Evolutionary conservation across 305 asterid genomes (phyloP), one percentile per base, ranked within the genome.

Genomic region (Rubia balearica): DNA sequence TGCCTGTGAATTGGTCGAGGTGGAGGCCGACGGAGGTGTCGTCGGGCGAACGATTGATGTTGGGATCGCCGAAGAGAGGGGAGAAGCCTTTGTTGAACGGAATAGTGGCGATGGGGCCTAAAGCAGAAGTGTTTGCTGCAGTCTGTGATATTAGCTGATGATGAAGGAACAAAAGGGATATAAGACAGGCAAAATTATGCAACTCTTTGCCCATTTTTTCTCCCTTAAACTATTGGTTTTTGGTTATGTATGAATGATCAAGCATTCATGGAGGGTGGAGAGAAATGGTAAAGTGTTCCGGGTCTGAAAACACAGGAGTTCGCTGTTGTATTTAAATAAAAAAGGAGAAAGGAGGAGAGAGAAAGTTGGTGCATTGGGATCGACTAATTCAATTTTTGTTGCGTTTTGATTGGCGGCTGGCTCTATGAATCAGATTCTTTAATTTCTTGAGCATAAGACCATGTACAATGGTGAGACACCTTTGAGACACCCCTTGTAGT

Each of bases 1-100:
- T 83, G 80, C 98, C 98, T 83, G 98, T 82, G 72, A 72, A 79
- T 41, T 83, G 87, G 77, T 89, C 86, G 81, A 92, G 96, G 74
- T 87, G 95, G 66, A 92, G 86, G 19, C 78, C 81, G 69, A 90
- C 88, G 43, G 84, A 72, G 24, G 61, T 80, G 59, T 90, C 92
- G 72, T 87, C 87, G 6, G 61, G 0, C 30, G 96, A 85, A 42
- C 73, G 80, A 36, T 80, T 22, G 84, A 86, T 68, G 51, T 92
- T 92, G 30, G 78, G 48, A 55, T 87, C 88, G n/a, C 98, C 98
- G 45, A 86, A 92, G 0, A 92, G 81, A 71, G 88, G 83, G 65
- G 69, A 73, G 82, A 90, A 90, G 66, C 94, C 93, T 74, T 72
- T 73, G 69, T 53, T 66, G 75, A 85, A 92, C 8, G 91, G 83